Evolutionary conservation across 108 stramenopile genomes (phyloP), one percentile per base, ranked within the genome.

Genomic region (Skeletonema tropicum): DNA sequence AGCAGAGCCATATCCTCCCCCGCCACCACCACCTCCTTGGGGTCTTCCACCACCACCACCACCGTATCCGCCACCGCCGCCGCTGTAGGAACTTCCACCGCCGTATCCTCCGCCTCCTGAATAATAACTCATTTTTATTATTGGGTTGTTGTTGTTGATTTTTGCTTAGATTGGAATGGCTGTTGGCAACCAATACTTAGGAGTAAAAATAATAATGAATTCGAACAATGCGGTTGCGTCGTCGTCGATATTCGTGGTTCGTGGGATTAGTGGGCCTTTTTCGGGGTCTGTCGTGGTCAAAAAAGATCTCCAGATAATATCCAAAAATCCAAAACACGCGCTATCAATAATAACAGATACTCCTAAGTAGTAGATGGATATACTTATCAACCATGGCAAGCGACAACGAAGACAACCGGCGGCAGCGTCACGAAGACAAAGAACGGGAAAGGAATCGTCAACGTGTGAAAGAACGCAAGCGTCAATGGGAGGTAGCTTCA

Each of bases 51-150:
- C 72, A 42, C 72, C 80, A 30, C 68, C 72, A 42, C 72, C 80
- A 30, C 82, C 77, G 30, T 67, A 66, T 13, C 77, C 70, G 39
- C 73, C n/a, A n/a, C 77, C 70, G 39, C 73, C 64, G 60, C 60
- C 64, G 2, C 74, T 69, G 68, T 29, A 60, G 0, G 42, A 45
- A n/a, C 15, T 13, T 5, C 46, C 48, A 0, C 48, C 42, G 48
- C 55, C 46, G 49, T 71, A 76, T 26, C 75, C 75, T 26, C 74
- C 68, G 14, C 42, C 58, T 21, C 19, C 68, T 69, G 14, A n/a
- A 45, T 45, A 45, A n/a, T 45, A 45, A 15, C 42, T 45, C 42
- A 45, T 45, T 3, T 45, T 45, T 11, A n/a, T 45, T 14, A 3
- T 41, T 41, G 2, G 2, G 12, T 41, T 41, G 39, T n/a, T n/a